These are phyloP conservation scores for Singerocomus rubriflavus DNA, from an alignment of 1,284 basidiomycete genomes.

Conservation along the genomic window DNA sequence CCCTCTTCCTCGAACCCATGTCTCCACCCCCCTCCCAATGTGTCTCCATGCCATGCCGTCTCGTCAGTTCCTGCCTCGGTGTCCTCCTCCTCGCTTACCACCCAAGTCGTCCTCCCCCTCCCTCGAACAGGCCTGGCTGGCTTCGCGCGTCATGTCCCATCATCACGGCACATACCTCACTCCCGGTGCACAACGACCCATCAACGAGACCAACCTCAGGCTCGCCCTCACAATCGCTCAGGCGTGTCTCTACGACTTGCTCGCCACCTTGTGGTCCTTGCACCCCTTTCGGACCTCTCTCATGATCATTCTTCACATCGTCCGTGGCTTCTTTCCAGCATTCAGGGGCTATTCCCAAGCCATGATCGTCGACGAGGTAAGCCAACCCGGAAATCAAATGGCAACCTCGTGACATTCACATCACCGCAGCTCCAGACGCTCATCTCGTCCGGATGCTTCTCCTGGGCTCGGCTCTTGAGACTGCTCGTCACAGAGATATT, in stretches of 20 bases:
- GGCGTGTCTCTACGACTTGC: constrained; percentile 53
- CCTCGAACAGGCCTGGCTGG: constrained; percentile 59
- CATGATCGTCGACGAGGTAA: constrained; percentile 75
- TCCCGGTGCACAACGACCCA: constrained; percentile 62
- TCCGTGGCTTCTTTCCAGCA: constrained; percentile 72
- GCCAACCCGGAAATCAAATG: constrained; percentile 16
- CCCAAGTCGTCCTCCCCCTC: constrained; percentile 24
- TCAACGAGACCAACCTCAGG: constrained; percentile 51
- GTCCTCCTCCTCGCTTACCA: constrained; percentile 20
- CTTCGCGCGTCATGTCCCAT: constrained; percentile 52
- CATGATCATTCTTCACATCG: constrained; percentile 63
- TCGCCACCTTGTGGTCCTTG: constrained; percentile 56
- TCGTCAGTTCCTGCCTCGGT: constrained; percentile 23
- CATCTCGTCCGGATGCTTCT: constrained; percentile 61
- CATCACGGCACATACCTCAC: constrained; percentile 46
- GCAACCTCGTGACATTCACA: constrained; percentile 4
- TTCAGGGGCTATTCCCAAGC: constrained; percentile 82
- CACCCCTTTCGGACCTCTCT: constrained; percentile 65
- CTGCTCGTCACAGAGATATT: constrained; percentile 59
- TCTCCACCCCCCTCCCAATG: constrained; percentile 28
- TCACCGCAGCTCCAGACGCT: constrained; percentile 57
- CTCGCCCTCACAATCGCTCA: constrained; percentile 56
- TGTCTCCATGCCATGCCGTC: constrained; percentile 22
- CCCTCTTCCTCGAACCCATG: constrained; percentile 18
- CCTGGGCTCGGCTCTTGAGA: constrained; percentile 57